Percentiles rank a stretch among this genome's conserved stretches.
Evolutionary conservation across 441 rosid genomes (phyloP).

Genomic region (Gossypium schwendimanii): DNA sequence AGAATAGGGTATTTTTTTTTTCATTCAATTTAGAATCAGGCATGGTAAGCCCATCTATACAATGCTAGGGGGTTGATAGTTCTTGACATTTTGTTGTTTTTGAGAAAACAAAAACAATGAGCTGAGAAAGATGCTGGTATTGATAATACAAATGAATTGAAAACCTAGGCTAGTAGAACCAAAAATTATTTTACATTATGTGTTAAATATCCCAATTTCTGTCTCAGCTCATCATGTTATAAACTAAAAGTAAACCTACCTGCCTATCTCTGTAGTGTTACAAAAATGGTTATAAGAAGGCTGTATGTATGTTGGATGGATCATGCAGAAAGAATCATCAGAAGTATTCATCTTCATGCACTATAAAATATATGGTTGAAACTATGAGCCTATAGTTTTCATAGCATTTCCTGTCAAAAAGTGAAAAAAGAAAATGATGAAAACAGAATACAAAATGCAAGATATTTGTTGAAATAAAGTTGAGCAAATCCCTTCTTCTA

Average conservation of each 20-base stretch:
- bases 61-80: constrained; percentile 8
- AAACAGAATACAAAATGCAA: neutral
- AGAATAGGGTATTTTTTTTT: neutral
- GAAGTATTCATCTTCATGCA: neutral
- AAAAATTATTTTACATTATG: constrained; percentile 22
- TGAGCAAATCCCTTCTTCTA: neutral
- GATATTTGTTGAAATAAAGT: neutral
- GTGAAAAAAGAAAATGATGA: neutral
- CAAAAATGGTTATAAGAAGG: neutral
- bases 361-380: neutral
- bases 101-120: neutral
- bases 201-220: constrained; percentile 10
- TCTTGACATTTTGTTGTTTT: neutral
- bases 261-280: neutral
- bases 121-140: neutral
- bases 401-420: neutral
- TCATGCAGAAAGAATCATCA: neutral
- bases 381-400: neutral
- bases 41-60: constrained; percentile 17
- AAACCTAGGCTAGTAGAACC: constrained; percentile 17
- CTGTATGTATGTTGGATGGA: neutral
- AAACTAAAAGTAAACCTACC: neutral
- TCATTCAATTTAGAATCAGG: constrained; percentile 2
- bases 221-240: constrained; percentile 8
- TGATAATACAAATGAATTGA: constrained; percentile 17